Evolutionary conservation across 108 stramenopile species (phyloP), one percentile per base, ranked within the genome.

Genomic region (Discostella stelligeroides): DNA sequence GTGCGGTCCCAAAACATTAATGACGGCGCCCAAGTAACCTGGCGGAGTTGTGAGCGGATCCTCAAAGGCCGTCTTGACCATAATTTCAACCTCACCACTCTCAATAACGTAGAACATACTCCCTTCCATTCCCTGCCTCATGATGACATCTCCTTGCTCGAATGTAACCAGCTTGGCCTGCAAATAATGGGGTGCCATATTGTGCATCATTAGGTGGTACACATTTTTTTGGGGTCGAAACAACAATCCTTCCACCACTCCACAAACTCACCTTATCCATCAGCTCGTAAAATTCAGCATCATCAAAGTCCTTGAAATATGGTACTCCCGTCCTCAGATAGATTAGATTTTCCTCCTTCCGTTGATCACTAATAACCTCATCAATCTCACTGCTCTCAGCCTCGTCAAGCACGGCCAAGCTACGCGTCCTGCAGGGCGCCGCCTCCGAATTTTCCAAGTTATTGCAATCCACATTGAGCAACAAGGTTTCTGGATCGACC

Each of bases 101-200:
- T 84, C 81, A 24, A 96, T 90, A 7, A 94, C 83, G 60, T 96
- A 96, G 60, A 96, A 96, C 58, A 83, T 81, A 25, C 68, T 55
- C 1, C 95, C 95, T 5, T 66, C 67, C 67, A 85, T 87, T 25
- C 94, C 94, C 60, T 95, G 84, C 54, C 81, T 81, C 87, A 95
- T 87, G 63, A 95, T 87, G 24, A 92, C 68, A 17, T 81, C 69
- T 15, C 92, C 92, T 13, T 73, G 60, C 13, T 87, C 86, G 74
- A 90, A 94, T 0, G 89, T 88, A n/a, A 87, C 56, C 17, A 86
- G 56, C 45, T 77, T 86, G n/a, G 92, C 88, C 75, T 78, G 49
- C 0, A 40, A 69, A 54, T 6, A 0, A 13, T 23, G 51, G 34
- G 34, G 34, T 34, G 6, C 6, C 34, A 6, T 6, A 34, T 3